Evolutionary conservation across 2,329 filamentous ascomycete species (phyloP).

Genomic region (Zarea fungicola): DNA sequence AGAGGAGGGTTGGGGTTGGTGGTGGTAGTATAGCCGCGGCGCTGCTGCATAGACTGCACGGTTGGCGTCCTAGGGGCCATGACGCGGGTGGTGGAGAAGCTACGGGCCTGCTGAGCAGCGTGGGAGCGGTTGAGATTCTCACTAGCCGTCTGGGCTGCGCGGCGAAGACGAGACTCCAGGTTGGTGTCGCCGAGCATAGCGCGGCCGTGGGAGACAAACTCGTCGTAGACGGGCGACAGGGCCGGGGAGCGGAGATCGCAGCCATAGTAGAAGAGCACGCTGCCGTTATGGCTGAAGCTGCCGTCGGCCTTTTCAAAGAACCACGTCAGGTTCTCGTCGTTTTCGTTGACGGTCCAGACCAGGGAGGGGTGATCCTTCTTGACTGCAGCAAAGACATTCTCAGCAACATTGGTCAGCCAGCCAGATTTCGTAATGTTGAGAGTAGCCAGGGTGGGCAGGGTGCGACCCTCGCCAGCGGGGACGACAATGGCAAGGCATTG

Average conservation of each 20-base stretch:
- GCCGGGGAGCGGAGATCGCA: constrained; percentile 71
- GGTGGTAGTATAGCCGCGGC: constrained; percentile 17
- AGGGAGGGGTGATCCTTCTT: constrained; percentile 90
- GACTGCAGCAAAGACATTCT: constrained; percentile 89
- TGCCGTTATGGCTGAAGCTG: constrained; percentile 76
- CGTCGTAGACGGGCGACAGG: constrained; percentile 74
- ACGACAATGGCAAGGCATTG: constrained; percentile 87
- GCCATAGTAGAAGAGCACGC: constrained; percentile 95
- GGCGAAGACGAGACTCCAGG: constrained; percentile 77
- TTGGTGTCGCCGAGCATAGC: constrained; percentile 88
- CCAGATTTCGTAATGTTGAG: constrained; percentile 91
- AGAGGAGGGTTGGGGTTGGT: constrained; percentile 74
- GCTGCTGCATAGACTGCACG: constrained; percentile 12
- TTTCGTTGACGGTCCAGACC: constrained; percentile 93
- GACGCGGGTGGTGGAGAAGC: constrained; percentile 7
- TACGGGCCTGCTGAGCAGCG: constrained; percentile 19
- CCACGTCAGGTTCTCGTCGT: constrained; percentile 96
- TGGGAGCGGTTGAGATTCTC: constrained; percentile 36
- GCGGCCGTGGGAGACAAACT: constrained; percentile 77
- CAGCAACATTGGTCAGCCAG: constrained; percentile 90
- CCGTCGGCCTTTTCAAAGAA: constrained; percentile 97
- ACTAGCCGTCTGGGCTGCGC: constrained; percentile 66
- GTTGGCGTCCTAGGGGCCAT: constrained; percentile 4
- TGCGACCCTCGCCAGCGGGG: constrained; percentile 59
- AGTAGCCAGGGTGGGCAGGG: constrained; percentile 78